Base-by-base conservation (phyloP, 495 filamentous ascomycete species). In the Amniculicola lignicola region DNA sequence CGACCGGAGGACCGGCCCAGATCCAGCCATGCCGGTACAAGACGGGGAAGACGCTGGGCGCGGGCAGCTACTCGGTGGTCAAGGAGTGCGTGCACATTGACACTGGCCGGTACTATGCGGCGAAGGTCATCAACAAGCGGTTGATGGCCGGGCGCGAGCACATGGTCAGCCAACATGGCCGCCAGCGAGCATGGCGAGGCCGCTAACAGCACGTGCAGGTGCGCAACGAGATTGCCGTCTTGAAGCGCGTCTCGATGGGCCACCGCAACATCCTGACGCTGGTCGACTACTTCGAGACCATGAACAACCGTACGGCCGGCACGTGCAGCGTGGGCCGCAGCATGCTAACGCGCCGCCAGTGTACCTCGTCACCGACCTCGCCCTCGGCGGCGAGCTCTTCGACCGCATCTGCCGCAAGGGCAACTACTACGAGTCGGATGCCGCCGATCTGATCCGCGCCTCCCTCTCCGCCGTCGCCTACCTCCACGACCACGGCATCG, bases 51-150 rank as follows among this genome's bases (percentile, higher is more conserved):
- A 96, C 93, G 7, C 75, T 98, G 25, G 93, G 93, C 51, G 90
- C 93, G 3, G 93, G 93, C 53, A 94, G 89, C 37, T 98, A 98
- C 74, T 96, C 91, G 39, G 93, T 97, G 52, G 93, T 98, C n/a
- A 97, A 97, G 71, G 93, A 98, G 74, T 98, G 93, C 70, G 90
- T 98, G 16, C 94, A 97, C 70, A 96, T 97, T 64, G 93, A 97
- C 61, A 97, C 94, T 1, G 94, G 92, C 41, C 81, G 90, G 49
- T 97, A 96, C 75, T 98, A 97, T 84, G 93, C 93, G 14, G 93
- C 94, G 31, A 98, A 98, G 73, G 94, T 98, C 18, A 98, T 98
- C 74, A 98, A 97, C 72, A 98, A 98, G 80, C 80, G 93, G 27
- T 74, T 98, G 64, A 98, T 98, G 93, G 88, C 89, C 24, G 93